phyloP scores from a whole-genome alignment of 1,139 yeast genomes.

The Suhomyces terraborum region DNA sequence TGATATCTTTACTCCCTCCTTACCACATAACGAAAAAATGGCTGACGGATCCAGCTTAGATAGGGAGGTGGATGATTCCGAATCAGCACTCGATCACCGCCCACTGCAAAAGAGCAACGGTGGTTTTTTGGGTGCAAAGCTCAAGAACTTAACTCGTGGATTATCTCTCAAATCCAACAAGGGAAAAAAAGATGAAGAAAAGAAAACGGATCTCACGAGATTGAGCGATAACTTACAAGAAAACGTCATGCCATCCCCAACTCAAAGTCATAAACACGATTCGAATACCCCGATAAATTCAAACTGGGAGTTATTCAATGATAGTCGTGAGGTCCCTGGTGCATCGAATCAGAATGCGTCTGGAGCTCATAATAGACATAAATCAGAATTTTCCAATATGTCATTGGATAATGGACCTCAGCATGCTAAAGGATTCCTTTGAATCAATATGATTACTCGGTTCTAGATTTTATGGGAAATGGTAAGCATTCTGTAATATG shows the following conservation, averaged over 20 bases:
- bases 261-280: slow-evolving; percentile 17
- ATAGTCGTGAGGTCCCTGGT: slow-evolving; percentile 5
- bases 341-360: neutral
- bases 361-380: slow-evolving; percentile 30
- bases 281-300: slow-evolving; percentile 22
- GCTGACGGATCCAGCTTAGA: slow-evolving; percentile 10
- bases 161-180: slow-evolving; percentile 28
- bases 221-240: slow-evolving; percentile 37
- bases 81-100: slow-evolving; percentile 6
- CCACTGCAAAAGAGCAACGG: slow-evolving; percentile 10
- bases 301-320: slow-evolving; percentile 11
- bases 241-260: slow-evolving; percentile 19
- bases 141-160: slow-evolving; percentile 23
- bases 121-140: slow-evolving; percentile 19
- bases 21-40: slow-evolving; percentile 22
- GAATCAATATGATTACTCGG: slow-evolving; percentile 1
- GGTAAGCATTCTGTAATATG: neutral
- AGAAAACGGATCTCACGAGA: slow-evolving; percentile 27
- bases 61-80: slow-evolving; percentile 10
- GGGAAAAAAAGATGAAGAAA: slow-evolving; percentile 10
- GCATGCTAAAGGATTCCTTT: slow-evolving; percentile 33
- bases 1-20: slow-evolving; percentile 32
- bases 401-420: slow-evolving; percentile 35
- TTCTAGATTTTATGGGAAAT: neutral
- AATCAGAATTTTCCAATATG: slow-evolving; percentile 28